Evolutionary conservation across 2,329 filamentous ascomycete species (phyloP).

Genomic region (Exophiala lecanii-corni): DNA sequence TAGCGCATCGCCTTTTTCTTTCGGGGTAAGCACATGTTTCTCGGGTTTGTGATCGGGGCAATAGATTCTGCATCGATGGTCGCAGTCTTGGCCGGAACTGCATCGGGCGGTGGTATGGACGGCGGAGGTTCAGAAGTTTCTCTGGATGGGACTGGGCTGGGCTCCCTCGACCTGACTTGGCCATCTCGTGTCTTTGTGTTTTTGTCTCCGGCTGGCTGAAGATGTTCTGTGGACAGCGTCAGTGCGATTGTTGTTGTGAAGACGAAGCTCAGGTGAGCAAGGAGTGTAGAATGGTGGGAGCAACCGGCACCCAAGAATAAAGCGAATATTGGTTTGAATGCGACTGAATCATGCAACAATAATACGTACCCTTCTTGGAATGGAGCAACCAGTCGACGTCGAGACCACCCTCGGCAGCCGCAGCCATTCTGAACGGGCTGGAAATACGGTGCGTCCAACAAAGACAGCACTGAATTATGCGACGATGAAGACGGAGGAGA

Average conservation of each 20-base stretch:
- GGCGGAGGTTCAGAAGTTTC: constrained; percentile 4
- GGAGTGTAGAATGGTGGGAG: not conserved
- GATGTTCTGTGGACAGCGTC: constrained; percentile 10
- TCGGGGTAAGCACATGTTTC: not conserved
- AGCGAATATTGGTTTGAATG: no score
- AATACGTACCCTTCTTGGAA: constrained; percentile 67
- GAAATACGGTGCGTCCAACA: no score
- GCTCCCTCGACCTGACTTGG: constrained; percentile 14
- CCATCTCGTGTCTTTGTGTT: constrained; percentile 17
- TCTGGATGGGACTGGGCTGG: constrained; percentile 13
- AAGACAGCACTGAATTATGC: no score
- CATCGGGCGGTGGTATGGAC: constrained; percentile 4
- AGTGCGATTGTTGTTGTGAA: constrained; percentile 1
- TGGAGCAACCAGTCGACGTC: constrained; percentile 92
- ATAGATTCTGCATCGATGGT: constrained; percentile 11
- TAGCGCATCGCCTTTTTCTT: constrained; percentile 9
- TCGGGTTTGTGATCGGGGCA: constrained; percentile 6
- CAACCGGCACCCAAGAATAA: no score
- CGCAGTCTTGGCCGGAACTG: constrained; percentile 21
- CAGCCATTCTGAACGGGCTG: constrained; percentile 48
- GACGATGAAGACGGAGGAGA: no score
- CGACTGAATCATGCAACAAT: not conserved
- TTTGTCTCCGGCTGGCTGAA: constrained; percentile 25
- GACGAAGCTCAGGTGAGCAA: no score
- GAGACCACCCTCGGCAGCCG: constrained; percentile 57